Evolutionary conservation across 768 basidiomycete species (phyloP).

Genomic region (Rhizopogon salebrosus): DNA sequence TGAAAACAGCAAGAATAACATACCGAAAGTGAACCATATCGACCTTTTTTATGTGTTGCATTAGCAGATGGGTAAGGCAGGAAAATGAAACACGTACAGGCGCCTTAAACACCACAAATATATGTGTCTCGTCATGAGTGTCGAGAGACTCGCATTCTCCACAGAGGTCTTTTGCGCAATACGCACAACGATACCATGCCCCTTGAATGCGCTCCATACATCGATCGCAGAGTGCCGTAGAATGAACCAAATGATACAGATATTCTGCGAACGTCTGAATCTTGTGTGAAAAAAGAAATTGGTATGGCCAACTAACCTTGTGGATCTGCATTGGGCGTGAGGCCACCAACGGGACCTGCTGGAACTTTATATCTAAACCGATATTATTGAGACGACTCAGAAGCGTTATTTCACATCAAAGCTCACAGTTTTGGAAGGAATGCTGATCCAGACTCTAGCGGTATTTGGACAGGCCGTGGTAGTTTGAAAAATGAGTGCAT

Average conservation of each 20-base stretch:
- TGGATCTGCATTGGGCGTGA: conserved; percentile 38
- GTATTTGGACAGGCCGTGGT: conserved; percentile 67
- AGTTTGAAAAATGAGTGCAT: conserved; percentile 88
- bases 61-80: not conserved
- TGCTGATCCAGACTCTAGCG: conserved; percentile 47
- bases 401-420: not conserved
- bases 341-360: conserved; percentile 47
- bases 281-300: not conserved
- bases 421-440: conserved; percentile 67
- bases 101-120: conserved; percentile 88
- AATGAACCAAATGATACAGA: conserved; percentile 54
- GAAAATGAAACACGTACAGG: conserved; percentile 38
- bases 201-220: conserved; percentile 82
- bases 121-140: conserved; percentile 75
- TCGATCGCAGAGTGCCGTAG: conserved; percentile 75
- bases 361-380: conserved; percentile 55
- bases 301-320: conserved; percentile 39
- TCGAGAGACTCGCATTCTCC: conserved; percentile 75
- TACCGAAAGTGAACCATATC: conserved; percentile 74
- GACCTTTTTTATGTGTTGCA: conserved; percentile 36
- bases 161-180: conserved; percentile 86
- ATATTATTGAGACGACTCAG: conserved; percentile 6
- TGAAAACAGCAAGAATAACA: conserved; percentile 14
- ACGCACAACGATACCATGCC: conserved; percentile 87
- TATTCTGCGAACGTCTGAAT: conserved; percentile 44